Evolutionary conservation across 768 basidiomycete genomes (phyloP).

Genomic region (Boletus insuetus): DNA sequence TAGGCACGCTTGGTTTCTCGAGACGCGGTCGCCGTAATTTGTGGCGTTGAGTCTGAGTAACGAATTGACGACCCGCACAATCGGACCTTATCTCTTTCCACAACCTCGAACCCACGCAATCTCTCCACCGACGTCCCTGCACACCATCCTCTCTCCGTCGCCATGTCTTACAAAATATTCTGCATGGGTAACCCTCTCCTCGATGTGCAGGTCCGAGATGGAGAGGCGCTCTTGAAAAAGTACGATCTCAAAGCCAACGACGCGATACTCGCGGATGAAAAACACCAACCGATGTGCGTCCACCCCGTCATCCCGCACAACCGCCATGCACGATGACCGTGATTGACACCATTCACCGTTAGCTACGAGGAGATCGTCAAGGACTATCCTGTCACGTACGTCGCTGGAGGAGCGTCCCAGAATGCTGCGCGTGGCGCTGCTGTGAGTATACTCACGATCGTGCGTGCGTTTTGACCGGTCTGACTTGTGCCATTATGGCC

Average conservation of each 20-base stretch:
- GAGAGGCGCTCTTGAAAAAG: conserved; percentile 81
- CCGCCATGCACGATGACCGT: not conserved
- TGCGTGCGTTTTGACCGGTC: not conserved
- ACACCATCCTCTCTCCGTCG: conserved; percentile 15
- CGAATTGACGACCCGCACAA: conserved; percentile 1
- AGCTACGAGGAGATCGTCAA: conserved; percentile 89
- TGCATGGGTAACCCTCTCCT: conserved; percentile 95
- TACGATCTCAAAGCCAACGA: conserved; percentile 92
- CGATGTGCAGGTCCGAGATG: conserved; percentile 90
- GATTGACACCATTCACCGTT: not conserved
- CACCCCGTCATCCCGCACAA: not conserved
- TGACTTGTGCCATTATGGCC: not conserved
- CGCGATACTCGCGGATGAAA: conserved; percentile 89
- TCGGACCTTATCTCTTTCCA: not conserved
- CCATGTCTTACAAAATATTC: conserved; percentile 68
- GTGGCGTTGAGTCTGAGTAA: not conserved
- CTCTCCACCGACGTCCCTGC: conserved; percentile 15
- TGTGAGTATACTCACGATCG: conserved; percentile 46
- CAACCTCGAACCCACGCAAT: conserved; percentile 1
- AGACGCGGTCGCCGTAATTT: not conserved
- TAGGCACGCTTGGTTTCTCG: not conserved
- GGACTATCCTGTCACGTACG: conserved; percentile 77
- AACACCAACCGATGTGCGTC: conserved; percentile 78
- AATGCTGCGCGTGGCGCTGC: conserved; percentile 96
- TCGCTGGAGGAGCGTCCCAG: conserved; percentile 96